Conservation (phyloP, 106 monocot species). For the Dendrobium officinale region DNA sequence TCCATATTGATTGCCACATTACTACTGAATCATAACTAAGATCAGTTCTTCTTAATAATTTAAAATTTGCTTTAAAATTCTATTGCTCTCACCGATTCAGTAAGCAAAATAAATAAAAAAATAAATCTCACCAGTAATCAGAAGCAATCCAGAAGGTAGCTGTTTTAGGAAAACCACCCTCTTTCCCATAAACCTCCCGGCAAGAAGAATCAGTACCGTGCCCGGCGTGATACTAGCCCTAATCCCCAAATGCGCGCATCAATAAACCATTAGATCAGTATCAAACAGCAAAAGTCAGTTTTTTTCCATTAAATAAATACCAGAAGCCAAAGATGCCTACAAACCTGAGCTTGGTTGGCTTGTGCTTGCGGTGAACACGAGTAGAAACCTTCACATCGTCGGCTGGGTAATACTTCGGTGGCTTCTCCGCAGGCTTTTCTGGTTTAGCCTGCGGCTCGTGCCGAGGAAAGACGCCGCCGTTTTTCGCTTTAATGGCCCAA, state of each 20-base stretch:
- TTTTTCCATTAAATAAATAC: neutral
- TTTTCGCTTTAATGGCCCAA: conserved; percentile 32
- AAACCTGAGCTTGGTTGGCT: conserved; percentile 31
- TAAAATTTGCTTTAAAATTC: neutral
- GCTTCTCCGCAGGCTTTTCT: conserved; percentile 14
- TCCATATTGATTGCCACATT: neutral
- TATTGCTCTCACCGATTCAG: neutral
- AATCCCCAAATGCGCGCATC: neutral
- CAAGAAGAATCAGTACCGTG: conserved; percentile 34
- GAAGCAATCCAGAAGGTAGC: conserved; percentile 21
- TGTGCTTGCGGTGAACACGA: conserved; percentile 23
- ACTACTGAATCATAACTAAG: neutral
- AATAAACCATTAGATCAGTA: neutral
- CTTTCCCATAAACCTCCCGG: conserved; percentile 46
- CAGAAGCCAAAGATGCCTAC: neutral
- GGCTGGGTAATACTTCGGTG: conserved; percentile 28
- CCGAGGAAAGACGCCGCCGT: conserved; percentile 25
- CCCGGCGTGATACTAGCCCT: conserved; percentile 37
- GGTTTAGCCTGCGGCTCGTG: conserved; percentile 11
- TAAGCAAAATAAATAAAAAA: neutral
- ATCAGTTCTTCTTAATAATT: neutral
- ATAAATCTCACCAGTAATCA: conserved; percentile 13
- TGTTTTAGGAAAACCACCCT: conserved; percentile 35
- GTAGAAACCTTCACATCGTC: conserved; percentile 25
- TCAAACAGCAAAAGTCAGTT: neutral